Evolutionary conservation across 1,284 basidiomycete species (phyloP).

Genomic region (Kwoniella shivajii): DNA sequence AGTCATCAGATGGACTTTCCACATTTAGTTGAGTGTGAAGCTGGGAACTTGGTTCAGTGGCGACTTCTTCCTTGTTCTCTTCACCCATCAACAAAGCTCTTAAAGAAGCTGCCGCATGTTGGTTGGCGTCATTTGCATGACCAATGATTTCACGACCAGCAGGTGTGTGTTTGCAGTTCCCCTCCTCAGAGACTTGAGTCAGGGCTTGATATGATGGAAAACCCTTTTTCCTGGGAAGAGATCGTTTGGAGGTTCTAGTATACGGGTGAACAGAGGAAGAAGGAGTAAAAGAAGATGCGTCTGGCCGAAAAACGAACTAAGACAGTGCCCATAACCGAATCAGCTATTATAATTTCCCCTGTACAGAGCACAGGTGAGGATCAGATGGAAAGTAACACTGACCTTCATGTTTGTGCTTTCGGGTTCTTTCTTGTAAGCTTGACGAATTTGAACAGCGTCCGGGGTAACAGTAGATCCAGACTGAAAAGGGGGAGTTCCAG

Average conservation of each 20-base stretch:
- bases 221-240: neutral
- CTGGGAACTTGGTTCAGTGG: too few species aligned
- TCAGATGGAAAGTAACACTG: neutral
- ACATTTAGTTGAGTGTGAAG: too few species aligned
- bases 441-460: conserved; percentile 1
- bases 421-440: neutral
- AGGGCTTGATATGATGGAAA: neutral
- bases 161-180: neutral
- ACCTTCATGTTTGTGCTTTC: neutral
- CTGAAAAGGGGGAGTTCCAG: neutral
- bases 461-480: neutral
- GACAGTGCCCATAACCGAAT: neutral
- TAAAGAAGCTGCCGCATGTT: conserved; percentile 4
- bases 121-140: conserved; percentile 5
- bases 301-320: too few species aligned
- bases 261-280: too few species aligned
- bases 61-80: neutral
- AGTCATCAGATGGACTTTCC: neutral
- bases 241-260: too few species aligned
- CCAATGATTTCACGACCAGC: conserved; percentile 9
- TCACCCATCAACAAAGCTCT: conserved; percentile 4
- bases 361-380: neutral
- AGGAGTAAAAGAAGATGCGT: too few species aligned
- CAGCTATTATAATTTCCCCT: neutral
- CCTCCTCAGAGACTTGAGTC: neutral